Base-by-base conservation (phyloP, 352 stramenopile genomes). In the Albugo candida region DNA sequence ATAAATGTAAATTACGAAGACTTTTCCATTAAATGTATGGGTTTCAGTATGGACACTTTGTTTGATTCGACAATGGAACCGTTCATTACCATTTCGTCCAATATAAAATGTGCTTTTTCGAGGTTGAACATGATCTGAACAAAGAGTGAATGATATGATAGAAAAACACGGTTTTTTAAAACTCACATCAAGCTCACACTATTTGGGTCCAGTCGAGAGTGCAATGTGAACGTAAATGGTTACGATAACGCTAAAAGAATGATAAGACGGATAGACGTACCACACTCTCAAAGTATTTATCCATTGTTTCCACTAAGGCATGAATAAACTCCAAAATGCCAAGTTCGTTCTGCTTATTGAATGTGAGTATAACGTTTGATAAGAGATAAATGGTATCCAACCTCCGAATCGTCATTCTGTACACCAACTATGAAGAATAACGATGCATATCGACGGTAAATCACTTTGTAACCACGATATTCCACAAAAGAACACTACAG, bases 311-410 rank as follows among this genome's bases (percentile, higher is more conserved):
- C 35, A 99, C 95, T 17, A 99, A 81, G 41, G 84, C 93, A 67
- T 99, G 96, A 63, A 99, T 99, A 59, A 99, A 99, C 77, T 99
- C 96, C 44, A 99, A 65, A 36, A 99, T 91, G 34, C 92, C 96
- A 34, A 99, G 76, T 68, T 99, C 96, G 59, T 99, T 99, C 80
- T 99, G 47, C 27, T 54, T 2, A 51, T 40, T n/a, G 18, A 36
- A 36, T 3, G 20, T 31, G 3, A 31, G 3, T 31, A 31, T 31
- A 31, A 3, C 8, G 24, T 31, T 8, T 31, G 24, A 31, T 39
- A 50, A 16, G 47, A 45, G 14, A 56, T 37, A 5, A 2, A 1
- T 45, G n/a, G 13, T 19, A 5, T 54, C 51, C 27, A 37, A 85
- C 82, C 62, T 95, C 84, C 47, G 69, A 87, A 61, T 93, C 82